Conservation (phyloP, 805 yeast species). For the Ogataea henricii region DNA sequence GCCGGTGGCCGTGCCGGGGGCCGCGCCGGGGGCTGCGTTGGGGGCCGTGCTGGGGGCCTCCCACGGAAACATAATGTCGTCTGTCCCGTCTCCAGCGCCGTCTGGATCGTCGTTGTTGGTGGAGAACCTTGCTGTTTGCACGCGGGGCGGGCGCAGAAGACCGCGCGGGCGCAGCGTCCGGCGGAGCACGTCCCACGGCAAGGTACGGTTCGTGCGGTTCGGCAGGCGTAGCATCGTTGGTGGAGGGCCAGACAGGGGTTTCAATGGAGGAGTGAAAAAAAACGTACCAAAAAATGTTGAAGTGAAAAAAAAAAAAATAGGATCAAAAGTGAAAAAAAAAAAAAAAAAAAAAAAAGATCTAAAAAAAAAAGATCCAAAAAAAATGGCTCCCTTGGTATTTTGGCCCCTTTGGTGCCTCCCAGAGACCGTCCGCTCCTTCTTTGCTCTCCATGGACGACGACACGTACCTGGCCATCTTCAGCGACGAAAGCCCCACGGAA, state of each 20-base stretch:
- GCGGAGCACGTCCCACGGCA: not conserved
- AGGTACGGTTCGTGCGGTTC: not conserved
- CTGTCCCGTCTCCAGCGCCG: no score
- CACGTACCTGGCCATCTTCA: slow-evolving; percentile 2
- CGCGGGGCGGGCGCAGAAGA: no score
- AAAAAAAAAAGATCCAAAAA: not conserved
- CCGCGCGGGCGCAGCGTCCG: not conserved
- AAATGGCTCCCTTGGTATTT: no score
- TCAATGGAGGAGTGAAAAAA: not conserved
- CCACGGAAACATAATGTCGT: no score
- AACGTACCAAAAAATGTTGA: slow-evolving; percentile 3
- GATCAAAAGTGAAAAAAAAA: not conserved
- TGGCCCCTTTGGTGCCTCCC: no score
- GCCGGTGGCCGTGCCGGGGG: not conserved
- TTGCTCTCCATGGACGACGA: slow-evolving; percentile 5
- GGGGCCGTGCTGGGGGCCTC: no score
- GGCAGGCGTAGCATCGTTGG: not conserved
- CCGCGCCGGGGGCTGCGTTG: not conserved
- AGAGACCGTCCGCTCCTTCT: no score
- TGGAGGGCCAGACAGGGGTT: not conserved
- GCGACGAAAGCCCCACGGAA: slow-evolving; percentile 1
- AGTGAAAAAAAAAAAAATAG: not conserved
- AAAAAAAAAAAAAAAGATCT: slow-evolving; percentile 2
- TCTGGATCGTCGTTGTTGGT: no score
- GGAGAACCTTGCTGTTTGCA: no score